Evolutionary conservation across 192 early-diverging fungal species (phyloP).

Genomic region (Coemansia sp.): DNA sequence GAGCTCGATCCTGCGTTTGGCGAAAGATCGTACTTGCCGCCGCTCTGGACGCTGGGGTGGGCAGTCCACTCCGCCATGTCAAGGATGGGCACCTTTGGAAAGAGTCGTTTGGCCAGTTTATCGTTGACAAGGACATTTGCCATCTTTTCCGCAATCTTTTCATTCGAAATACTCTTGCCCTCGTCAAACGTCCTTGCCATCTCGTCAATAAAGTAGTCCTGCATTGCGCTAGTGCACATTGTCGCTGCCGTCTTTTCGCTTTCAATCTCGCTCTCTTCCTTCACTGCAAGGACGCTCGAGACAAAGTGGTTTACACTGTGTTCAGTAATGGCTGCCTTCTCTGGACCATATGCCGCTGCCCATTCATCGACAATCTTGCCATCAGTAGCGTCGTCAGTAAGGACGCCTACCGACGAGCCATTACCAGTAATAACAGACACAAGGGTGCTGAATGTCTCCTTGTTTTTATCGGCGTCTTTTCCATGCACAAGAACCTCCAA

Average conservation of each 20-base stretch:
- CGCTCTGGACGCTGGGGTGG: slow-evolving; percentile 93
- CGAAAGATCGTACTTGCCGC: slow-evolving; percentile 87
- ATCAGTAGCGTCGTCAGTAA: slow-evolving; percentile 71
- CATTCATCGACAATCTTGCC: slow-evolving; percentile 84
- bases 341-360: slow-evolving; percentile 61
- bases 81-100: slow-evolving; percentile 69
- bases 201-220: slow-evolving; percentile 82
- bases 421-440: slow-evolving; percentile 51
- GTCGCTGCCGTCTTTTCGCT: slow-evolving; percentile 71
- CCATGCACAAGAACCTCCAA: slow-evolving; percentile 74
- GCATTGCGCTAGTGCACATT: slow-evolving; percentile 74
- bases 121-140: slow-evolving; percentile 72
- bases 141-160: slow-evolving; percentile 70
- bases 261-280: slow-evolving; percentile 88
- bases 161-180: slow-evolving; percentile 84
- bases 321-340: slow-evolving; percentile 58
- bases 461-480: slow-evolving; percentile 76
- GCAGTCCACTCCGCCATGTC: slow-evolving; percentile 88
- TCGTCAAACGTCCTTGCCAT: slow-evolving; percentile 87
- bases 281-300: slow-evolving; percentile 72
- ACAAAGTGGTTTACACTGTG: slow-evolving; percentile 75
- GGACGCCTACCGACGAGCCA: slow-evolving; percentile 63
- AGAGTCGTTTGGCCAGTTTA: slow-evolving; percentile 63
- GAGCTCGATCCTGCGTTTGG: slow-evolving; percentile 75
- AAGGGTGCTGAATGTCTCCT: slow-evolving; percentile 61